A percentile compares a stretch with the other conserved stretches of the same genome.
Evolutionary conservation across 345 rosid genomes (phyloP).

Genomic region (Citrus australasica): DNA sequence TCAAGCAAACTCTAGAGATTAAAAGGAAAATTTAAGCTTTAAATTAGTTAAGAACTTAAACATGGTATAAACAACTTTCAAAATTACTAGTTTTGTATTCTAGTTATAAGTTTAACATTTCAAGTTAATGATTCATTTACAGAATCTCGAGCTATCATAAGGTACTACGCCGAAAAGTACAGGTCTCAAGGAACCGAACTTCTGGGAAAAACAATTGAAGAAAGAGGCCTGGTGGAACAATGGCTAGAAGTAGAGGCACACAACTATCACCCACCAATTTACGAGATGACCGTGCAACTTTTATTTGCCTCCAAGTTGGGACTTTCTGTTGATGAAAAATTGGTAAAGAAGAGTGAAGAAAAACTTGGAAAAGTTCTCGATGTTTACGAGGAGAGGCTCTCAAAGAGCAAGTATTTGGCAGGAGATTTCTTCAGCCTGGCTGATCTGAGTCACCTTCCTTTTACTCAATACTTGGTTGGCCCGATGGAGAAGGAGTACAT

Average conservation of each 20-base stretch:
- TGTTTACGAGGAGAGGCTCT: conserved; percentile 57
- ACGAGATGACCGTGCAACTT: conserved; percentile 35
- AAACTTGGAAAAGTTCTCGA: conserved; percentile 54
- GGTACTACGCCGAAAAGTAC: conserved; percentile 70
- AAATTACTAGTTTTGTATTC: too few species aligned
- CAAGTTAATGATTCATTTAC: background rate
- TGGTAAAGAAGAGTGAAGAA: conserved; percentile 54
- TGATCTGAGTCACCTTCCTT: conserved; percentile 61
- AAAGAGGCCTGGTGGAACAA: conserved; percentile 58
- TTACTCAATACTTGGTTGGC: conserved; percentile 58
- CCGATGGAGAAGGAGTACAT: conserved; percentile 43
- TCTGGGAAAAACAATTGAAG: conserved; percentile 38
- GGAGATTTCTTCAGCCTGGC: conserved; percentile 72
- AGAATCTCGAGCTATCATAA: conserved; percentile 72
- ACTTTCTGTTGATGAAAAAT: conserved; percentile 34
- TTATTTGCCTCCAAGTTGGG: conserved; percentile 44
- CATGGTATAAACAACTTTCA: too few species aligned
- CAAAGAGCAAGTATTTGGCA: conserved; percentile 57
- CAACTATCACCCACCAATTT: conserved; percentile 47
- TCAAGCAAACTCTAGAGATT: too few species aligned
- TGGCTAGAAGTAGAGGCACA: conserved; percentile 71
- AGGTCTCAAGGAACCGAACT: conserved; percentile 40
- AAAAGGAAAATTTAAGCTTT: too few species aligned
- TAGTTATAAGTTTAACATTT: background rate
- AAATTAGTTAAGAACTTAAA: too few species aligned